Percentiles rank a stretch among this genome's conserved stretches.
Evolutionary conservation across 495 filamentous ascomycete species (phyloP).

Genomic region (Lindgomyces ingoldianus): DNA sequence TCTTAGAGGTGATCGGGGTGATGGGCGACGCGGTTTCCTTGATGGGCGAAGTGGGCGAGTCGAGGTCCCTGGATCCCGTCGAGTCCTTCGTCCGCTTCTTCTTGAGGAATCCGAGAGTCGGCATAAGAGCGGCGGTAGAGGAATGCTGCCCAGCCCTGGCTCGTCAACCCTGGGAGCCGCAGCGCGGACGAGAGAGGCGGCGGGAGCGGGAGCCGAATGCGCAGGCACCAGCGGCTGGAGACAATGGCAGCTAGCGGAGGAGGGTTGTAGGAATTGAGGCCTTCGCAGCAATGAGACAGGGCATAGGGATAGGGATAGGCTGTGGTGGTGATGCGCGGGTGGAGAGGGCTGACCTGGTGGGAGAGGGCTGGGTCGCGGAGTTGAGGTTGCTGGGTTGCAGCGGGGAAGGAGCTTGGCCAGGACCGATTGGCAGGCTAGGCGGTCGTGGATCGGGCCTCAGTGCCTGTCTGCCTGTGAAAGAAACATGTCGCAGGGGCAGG

Average conservation of each 20-base stretch:
- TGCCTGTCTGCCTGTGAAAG: too few species aligned
- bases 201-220: slow-evolving; percentile 12
- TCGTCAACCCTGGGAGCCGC: slow-evolving; percentile 10
- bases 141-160: slow-evolving; percentile 36
- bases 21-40: slow-evolving; percentile 38
- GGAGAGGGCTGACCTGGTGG: not conserved
- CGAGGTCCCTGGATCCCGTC: slow-evolving; percentile 43
- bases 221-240: too few species aligned
- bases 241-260: slow-evolving; percentile 13
- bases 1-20: slow-evolving; percentile 69
- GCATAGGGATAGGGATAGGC: slow-evolving; percentile 15
- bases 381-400: too few species aligned
- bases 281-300: not conserved
- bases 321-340: not conserved
- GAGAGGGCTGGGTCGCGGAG: not conserved
- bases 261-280: slow-evolving; percentile 3
- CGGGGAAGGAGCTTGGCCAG: too few species aligned
- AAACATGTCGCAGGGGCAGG: too few species aligned
- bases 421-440: too few species aligned
- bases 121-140: slow-evolving; percentile 55
- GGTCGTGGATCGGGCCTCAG: too few species aligned
- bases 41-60: slow-evolving; percentile 42
- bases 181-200: not conserved
- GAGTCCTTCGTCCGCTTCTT: slow-evolving; percentile 93
- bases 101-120: slow-evolving; percentile 84